A percentile compares a stretch with the other conserved stretches of the same genome.
These are phyloP conservation scores for Vaccinium darrowii DNA, from an alignment of 148 eudicot genomes.

Conservation along the genomic window DNA sequence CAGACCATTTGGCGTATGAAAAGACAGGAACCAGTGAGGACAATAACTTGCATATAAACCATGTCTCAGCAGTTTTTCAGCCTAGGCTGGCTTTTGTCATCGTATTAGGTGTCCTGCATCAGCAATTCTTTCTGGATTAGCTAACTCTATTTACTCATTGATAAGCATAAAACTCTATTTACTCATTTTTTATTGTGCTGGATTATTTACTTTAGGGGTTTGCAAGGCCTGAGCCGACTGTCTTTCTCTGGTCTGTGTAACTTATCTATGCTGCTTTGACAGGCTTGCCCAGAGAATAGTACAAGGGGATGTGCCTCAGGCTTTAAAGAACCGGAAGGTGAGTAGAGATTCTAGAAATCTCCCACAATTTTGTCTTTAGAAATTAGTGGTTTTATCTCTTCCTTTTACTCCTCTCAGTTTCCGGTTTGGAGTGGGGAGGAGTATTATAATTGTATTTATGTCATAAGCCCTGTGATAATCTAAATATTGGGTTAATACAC, in stretches of 20 bases:
- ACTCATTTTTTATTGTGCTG: background rate
- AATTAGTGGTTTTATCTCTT: background rate
- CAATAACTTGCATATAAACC: background rate
- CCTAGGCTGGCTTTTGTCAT: background rate
- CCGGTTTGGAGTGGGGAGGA: background rate
- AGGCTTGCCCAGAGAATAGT: conserved; percentile 9
- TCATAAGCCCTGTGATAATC: background rate
- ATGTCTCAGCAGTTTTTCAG: background rate
- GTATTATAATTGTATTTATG: background rate
- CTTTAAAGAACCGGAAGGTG: conserved; percentile 1
- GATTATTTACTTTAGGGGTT: background rate
- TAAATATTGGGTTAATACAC: background rate
- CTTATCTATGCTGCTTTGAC: background rate
- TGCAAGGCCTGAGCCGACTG: background rate
- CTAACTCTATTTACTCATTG: no score
- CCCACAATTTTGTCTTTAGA: background rate
- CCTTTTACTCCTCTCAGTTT: background rate
- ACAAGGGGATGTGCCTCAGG: conserved; percentile 7
- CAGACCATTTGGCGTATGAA: background rate
- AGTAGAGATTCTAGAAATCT: background rate
- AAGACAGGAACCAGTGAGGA: background rate
- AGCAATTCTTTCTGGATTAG: background rate
- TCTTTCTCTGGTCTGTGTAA: background rate
- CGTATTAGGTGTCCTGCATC: background rate
- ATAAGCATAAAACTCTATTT: background rate